These are phyloP conservation scores for Trichoderma sp. DNA, from an alignment of 2,329 filamentous ascomycete genomes.

Conservation along the genomic window DNA sequence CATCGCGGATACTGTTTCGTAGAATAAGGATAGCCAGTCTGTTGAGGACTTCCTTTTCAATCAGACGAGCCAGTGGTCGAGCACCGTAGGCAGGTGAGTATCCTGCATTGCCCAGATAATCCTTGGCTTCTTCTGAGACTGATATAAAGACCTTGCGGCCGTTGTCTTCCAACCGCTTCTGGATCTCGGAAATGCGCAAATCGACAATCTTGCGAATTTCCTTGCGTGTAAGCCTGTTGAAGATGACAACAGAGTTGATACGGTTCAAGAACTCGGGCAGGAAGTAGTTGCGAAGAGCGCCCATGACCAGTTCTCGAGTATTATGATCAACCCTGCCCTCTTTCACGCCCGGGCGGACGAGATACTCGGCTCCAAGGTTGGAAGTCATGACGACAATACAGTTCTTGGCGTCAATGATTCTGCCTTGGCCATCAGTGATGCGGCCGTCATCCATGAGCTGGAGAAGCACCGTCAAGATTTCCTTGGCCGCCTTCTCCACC, in stretches of 20 bases:
- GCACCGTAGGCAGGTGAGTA: conserved; percentile 97
- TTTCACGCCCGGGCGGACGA: conserved; percentile 74
- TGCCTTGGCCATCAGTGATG: conserved; percentile 96
- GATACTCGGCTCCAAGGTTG: conserved; percentile 91
- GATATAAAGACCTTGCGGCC: conserved; percentile 81
- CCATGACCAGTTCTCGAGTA: conserved; percentile 88
- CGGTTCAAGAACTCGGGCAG: conserved; percentile 98
- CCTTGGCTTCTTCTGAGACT: conserved; percentile 82
- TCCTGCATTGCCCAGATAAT: conserved; percentile 87
- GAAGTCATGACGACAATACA: conserved; percentile 99
- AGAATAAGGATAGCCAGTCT: conserved; percentile 88
- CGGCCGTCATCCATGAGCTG: conserved; percentile 99
- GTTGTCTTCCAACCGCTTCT: conserved; percentile 85
- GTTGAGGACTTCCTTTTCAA: conserved; percentile 97
- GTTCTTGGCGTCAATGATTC: conserved; percentile 92
- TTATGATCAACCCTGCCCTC: conserved; percentile 85
- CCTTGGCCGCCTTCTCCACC: conserved; percentile 97
- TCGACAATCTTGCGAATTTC: conserved; percentile 98
- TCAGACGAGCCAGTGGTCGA: conserved; percentile 81
- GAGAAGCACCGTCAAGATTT: conserved; percentile 93
- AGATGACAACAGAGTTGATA: conserved; percentile 94
- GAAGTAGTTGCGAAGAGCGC: conserved; percentile 90
- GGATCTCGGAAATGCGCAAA: conserved; percentile 81
- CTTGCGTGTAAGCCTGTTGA: conserved; percentile 86
- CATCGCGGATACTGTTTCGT: conserved; percentile 79